Conservation (phyloP, 1,139 yeast species). For the Taphrina pruni region DNA sequence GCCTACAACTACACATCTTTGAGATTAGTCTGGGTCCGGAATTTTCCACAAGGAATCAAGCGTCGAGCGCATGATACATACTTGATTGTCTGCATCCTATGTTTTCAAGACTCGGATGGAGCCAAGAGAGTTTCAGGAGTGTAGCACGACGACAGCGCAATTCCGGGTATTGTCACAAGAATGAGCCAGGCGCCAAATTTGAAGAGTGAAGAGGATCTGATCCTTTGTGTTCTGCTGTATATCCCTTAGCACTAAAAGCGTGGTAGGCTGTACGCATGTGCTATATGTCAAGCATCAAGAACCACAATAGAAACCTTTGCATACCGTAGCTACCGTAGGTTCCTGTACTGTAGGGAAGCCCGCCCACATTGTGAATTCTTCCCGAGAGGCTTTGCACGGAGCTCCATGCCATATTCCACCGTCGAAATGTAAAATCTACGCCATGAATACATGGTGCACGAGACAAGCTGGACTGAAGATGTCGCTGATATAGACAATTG, state of each 20-base stretch:
- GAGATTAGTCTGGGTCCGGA: background rate
- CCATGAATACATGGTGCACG: too few relatives aligned
- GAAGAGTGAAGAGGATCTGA: background rate
- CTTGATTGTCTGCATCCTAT: constrained; percentile 28
- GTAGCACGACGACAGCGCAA: background rate
- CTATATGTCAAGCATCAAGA: too few relatives aligned
- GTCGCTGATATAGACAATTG: too few relatives aligned
- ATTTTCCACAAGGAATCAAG: background rate
- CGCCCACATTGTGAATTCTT: background rate
- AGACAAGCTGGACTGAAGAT: too few relatives aligned
- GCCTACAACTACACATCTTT: constrained; percentile 92
- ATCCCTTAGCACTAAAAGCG: too few relatives aligned
- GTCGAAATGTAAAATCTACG: background rate
- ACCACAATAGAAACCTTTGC: background rate
- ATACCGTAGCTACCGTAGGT: background rate
- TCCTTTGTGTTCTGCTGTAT: too few relatives aligned
- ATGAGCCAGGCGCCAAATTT: background rate
- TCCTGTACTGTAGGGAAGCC: background rate
- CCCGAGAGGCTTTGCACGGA: background rate
- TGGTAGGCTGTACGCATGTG: too few relatives aligned
- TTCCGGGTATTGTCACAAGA: background rate
- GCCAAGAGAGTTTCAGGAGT: background rate
- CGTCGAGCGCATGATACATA: constrained; percentile 3
- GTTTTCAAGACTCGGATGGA: background rate
- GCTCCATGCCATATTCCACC: background rate